These are phyloP conservation scores for Diaporthe citriasiana DNA, from an alignment of 2,329 filamentous ascomycete genomes.

Conservation along the genomic window DNA sequence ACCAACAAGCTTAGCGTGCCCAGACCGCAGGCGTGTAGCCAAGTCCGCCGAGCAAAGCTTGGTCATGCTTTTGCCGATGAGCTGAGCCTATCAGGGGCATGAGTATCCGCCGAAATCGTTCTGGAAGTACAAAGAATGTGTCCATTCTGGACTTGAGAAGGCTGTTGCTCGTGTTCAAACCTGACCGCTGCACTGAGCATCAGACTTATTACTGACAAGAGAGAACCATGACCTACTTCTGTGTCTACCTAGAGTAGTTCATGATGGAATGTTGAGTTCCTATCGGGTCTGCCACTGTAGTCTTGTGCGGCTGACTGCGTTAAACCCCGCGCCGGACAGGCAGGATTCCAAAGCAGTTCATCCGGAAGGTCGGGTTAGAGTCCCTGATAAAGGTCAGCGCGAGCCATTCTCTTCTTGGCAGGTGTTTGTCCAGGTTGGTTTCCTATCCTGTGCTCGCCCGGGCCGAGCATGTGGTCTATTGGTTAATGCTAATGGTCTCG, in stretches of 20 bases:
- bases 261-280: neutral
- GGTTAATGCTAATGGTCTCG: constrained; percentile 7
- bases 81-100: neutral
- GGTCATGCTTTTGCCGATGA: constrained; percentile 13
- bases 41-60: constrained; percentile 18
- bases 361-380: neutral
- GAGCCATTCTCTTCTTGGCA: constrained; percentile 31
- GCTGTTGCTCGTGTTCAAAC: neutral
- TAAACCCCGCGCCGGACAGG: constrained; percentile 3
- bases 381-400: constrained; percentile 25
- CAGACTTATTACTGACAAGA: neutral
- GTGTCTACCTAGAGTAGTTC: neutral
- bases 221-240: too few species aligned
- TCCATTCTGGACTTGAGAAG: neutral
- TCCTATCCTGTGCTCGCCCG: neutral
- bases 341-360: neutral
- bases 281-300: neutral
- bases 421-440: constrained; percentile 16
- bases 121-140: neutral
- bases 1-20: constrained; percentile 13
- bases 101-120: neutral
- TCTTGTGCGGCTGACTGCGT: neutral
- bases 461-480: neutral
- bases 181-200: neutral
- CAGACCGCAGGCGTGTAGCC: neutral